Percentiles rank a stretch among this genome's conserved stretches.
Evolutionary conservation across 352 stramenopile species (phyloP).

Genomic region (Phytophthora pinifolia): DNA sequence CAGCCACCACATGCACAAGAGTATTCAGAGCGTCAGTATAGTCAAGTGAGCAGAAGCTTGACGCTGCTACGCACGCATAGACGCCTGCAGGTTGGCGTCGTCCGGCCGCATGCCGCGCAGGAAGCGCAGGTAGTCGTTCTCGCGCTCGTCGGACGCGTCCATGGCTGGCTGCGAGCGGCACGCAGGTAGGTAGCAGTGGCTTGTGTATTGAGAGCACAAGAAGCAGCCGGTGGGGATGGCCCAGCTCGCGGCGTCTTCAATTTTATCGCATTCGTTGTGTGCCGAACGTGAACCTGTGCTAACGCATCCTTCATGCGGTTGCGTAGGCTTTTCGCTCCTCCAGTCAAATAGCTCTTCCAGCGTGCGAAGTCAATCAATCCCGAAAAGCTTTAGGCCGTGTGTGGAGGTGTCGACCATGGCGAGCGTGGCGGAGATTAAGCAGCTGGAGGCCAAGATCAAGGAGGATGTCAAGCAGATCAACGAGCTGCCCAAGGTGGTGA

Average conservation of each 20-base stretch:
- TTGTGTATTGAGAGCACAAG: background rate
- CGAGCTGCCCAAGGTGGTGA: slow-evolving; percentile 75
- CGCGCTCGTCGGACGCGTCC: slow-evolving; percentile 40
- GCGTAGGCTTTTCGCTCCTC: background rate
- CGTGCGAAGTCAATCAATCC: slow-evolving; percentile 6
- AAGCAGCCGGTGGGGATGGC: background rate
- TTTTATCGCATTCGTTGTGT: background rate
- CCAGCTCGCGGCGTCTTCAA: slow-evolving; percentile 2
- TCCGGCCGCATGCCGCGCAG: slow-evolving; percentile 66
- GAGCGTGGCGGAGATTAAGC: slow-evolving; percentile 75
- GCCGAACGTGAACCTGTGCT: too few relatives aligned
- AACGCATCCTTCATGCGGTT: too few relatives aligned
- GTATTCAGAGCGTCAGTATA: background rate
- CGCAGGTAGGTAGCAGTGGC: background rate
- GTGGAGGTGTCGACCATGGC: slow-evolving; percentile 35
- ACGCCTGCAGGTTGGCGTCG: slow-evolving; percentile 42
- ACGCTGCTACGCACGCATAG: slow-evolving; percentile 39
- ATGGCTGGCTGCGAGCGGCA: slow-evolving; percentile 14
- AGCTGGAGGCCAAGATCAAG: slow-evolving; percentile 86
- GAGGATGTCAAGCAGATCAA: slow-evolving; percentile 88
- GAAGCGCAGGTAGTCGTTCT: slow-evolving; percentile 84
- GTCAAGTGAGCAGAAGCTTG: slow-evolving; percentile 2
- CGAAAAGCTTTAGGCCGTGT: slow-evolving; percentile 16
- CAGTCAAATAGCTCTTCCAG: slow-evolving; percentile 15
- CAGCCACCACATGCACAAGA: slow-evolving; percentile 3